Evolutionary conservation across 2,329 filamentous ascomycete species (phyloP).

Genomic region (Fusarium sp.): DNA sequence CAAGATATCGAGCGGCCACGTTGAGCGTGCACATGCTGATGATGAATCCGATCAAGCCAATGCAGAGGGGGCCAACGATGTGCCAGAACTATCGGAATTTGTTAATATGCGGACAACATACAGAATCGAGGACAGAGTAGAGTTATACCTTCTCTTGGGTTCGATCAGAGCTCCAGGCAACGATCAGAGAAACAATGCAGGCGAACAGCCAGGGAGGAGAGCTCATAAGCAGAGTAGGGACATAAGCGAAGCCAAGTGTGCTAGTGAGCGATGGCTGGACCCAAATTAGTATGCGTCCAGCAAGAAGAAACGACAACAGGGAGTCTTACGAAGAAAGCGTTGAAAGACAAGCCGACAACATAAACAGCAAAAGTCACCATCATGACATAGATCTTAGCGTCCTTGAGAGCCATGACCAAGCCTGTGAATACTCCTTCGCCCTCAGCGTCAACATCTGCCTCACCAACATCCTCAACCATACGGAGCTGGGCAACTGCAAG

Average conservation of each 20-base stretch:
- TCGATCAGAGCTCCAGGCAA: constrained; percentile 70
- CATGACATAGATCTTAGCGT: constrained; percentile 75
- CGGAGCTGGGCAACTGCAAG: constrained; percentile 67
- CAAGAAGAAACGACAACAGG: no score
- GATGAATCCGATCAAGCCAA: constrained; percentile 70
- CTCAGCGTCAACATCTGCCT: constrained; percentile 67
- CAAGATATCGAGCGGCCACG: constrained; percentile 71
- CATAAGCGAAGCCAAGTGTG: constrained; percentile 68
- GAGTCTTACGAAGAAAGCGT: constrained; percentile 65
- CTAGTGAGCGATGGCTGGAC: constrained; percentile 62
- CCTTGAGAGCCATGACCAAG: constrained; percentile 71
- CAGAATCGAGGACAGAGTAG: neutral
- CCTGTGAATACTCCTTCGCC: constrained; percentile 68
- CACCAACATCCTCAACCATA: constrained; percentile 71
- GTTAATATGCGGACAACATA: constrained; percentile 4
- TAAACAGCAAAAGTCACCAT: constrained; percentile 75
- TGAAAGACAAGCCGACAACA: constrained; percentile 71
- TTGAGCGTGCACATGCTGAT: constrained; percentile 73
- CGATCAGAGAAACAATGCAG: constrained; percentile 69
- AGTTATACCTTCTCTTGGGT: constrained; percentile 65
- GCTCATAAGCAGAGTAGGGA: constrained; percentile 70
- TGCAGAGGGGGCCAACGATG: constrained; percentile 66
- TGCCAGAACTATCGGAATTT: constrained; percentile 66
- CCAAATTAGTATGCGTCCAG: no score
- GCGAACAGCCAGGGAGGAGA: constrained; percentile 73